A percentile compares a stretch with the other conserved stretches of the same genome.
Evolutionary conservation across 73 alveolate genomes (phyloP).

Genomic region (Paramecium sexaurelia): DNA sequence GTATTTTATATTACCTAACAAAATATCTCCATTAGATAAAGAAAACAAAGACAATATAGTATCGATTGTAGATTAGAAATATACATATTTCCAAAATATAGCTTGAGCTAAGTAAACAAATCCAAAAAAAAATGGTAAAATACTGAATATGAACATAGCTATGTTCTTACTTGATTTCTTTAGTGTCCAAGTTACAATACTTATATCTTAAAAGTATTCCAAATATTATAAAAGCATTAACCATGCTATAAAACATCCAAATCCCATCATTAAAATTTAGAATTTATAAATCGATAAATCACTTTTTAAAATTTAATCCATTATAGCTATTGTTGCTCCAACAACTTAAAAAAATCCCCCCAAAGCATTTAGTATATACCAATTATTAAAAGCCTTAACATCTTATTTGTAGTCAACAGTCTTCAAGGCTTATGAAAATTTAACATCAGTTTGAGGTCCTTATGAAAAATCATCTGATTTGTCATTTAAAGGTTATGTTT

Average conservation of each 20-base stretch:
- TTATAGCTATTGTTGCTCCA: constrained; percentile 53
- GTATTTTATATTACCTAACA: background rate
- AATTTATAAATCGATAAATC: constrained; percentile 40
- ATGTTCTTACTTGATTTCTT: constrained; percentile 51
- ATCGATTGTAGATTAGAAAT: background rate
- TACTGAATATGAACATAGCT: constrained; percentile 60
- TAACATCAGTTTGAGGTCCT: background rate
- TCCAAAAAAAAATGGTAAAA: constrained; percentile 66
- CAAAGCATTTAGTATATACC: constrained; percentile 43
- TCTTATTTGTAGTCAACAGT: background rate
- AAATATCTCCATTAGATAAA: constrained; percentile 60
- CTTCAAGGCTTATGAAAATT: background rate
- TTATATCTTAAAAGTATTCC: constrained; percentile 55
- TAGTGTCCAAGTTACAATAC: constrained; percentile 50
- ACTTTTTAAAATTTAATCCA: constrained; percentile 22
- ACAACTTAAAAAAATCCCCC: constrained; percentile 51
- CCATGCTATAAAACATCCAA: constrained; percentile 66
- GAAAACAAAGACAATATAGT: constrained; percentile 44
- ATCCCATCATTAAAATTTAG: constrained; percentile 55
- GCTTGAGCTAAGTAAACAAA: constrained; percentile 46
- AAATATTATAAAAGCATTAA: constrained; percentile 32
- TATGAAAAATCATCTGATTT: background rate
- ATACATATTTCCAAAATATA: constrained; percentile 51
- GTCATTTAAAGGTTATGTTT: background rate
- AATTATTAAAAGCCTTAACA: constrained; percentile 17